Evolutionary conservation across 1,284 basidiomycete genomes (phyloP), one percentile per base, ranked within the genome.

Genomic region (Apiotrichum gamsii): DNA sequence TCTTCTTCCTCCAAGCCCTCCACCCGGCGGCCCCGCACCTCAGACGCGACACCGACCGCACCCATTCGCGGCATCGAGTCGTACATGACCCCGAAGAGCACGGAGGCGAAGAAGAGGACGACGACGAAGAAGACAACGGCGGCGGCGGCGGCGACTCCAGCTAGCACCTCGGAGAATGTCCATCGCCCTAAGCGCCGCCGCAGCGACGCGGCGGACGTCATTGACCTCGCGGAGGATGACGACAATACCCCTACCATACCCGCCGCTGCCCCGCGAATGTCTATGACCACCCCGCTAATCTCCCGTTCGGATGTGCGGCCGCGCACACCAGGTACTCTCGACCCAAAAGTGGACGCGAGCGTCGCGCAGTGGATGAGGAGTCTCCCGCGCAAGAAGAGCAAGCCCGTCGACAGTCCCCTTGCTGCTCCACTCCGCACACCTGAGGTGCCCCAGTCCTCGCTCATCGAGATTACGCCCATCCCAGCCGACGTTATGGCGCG

Each of bases 401-500:
- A n/a, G 28, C n/a, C n/a, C n/a, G n/a, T n/a, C n/a, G n/a, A 28
- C 6, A 28, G 25, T 28, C 29, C 19, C 14, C n/a, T n/a, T n/a
- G n/a, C 20, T 15, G 31, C 15, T 28, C 8, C 25, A 28, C n/a
- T 45, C 45, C 19, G 40, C 28, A 34, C 43, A 20, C 11, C 52
- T 8, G 32, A 25, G 19, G 18, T 21, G n/a, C 14, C 41, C 14
- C 23, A 42, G 3, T 51, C 49, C 8, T 38, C 51, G 9, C 36
- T 39, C 10, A n/a, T 31, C 3, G 32, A 47, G 8, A 50, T 60
- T 30, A 63, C 63, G 3, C 61, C 57, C n/a, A 44, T 63, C 4
- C 63, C 65, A 2, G 42, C 43, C 0, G 47, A 52, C 5, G 52
- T 65, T 2, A 30, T 64, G 4, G 49, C 43, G 4, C 41, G 49